Percentiles rank a stretch among this genome's conserved stretches.
Conservation (phyloP, 2,329 filamentous ascomycete genomes). For the Exophiala dermatitidis region DNA sequence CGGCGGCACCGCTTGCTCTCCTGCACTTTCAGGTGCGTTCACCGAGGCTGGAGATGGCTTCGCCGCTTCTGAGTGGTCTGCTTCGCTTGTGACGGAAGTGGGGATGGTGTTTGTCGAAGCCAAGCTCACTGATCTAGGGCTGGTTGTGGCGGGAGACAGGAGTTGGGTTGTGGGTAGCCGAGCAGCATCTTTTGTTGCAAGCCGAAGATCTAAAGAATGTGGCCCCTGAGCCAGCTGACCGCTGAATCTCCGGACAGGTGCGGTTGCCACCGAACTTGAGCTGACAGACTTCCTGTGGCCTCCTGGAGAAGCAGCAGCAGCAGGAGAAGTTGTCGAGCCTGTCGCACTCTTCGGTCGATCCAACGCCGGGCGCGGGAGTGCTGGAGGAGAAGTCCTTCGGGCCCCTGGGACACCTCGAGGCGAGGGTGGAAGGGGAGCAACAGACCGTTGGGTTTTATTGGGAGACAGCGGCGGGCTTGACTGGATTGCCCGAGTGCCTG, state of each 20-base stretch:
- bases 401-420: conserved; percentile 8
- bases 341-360: conserved; percentile 16
- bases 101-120: conserved; percentile 22
- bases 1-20: conserved; percentile 34
- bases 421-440: conserved; percentile 6
- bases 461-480: conserved; percentile 15
- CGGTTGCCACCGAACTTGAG: conserved; percentile 14
- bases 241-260: conserved; percentile 4
- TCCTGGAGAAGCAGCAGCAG: neutral
- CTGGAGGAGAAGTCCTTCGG: conserved; percentile 2
- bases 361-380: conserved; percentile 1
- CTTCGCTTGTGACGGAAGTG: conserved; percentile 20
- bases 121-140: conserved; percentile 23
- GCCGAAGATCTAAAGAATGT: conserved; percentile 12
- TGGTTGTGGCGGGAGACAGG: conserved; percentile 19
- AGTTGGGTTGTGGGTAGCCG: conserved; percentile 4
- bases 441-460: conserved; percentile 1
- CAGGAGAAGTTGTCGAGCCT: neutral
- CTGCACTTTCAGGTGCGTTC: conserved; percentile 1
- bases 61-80: conserved; percentile 11
- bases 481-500: neutral
- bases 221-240: conserved; percentile 4
- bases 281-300: conserved; percentile 23
- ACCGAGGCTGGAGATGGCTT: conserved; percentile 1
- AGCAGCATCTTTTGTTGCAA: conserved; percentile 5